Evolutionary conservation across 345 rosid species (phyloP).

Genomic region (Syzygium aromaticum): DNA sequence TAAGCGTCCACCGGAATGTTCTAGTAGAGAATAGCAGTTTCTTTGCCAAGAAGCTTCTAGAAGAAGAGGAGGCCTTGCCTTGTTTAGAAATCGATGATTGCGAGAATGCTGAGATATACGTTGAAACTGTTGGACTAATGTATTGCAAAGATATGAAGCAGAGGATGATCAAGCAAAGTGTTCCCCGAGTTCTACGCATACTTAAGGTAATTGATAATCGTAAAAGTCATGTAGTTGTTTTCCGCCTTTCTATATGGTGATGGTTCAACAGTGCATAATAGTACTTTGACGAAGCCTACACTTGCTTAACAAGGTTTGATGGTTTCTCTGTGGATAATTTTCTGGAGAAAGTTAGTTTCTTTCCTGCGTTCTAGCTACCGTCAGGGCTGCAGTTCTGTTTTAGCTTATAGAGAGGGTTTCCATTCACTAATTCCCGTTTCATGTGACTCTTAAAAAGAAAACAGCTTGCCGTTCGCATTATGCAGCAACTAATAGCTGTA

Average conservation of each 20-base stretch:
- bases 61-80: slow-evolving; percentile 41
- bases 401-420: neutral
- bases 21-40: slow-evolving; percentile 58
- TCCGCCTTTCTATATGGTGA: neutral
- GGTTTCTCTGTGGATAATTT: neutral
- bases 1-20: slow-evolving; percentile 78
- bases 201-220: slow-evolving; percentile 57
- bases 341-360: neutral
- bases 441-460: neutral
- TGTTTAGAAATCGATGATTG: slow-evolving; percentile 79
- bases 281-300: neutral
- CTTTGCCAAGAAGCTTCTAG: slow-evolving; percentile 62
- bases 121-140: slow-evolving; percentile 93
- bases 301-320: neutral
- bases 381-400: neutral
- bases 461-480: neutral
- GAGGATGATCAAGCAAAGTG: slow-evolving; percentile 82
- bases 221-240: neutral
- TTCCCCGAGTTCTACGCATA: slow-evolving; percentile 71
- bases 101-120: slow-evolving; percentile 85
- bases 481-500: neutral
- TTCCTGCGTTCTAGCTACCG: neutral
- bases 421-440: neutral
- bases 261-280: slow-evolving; percentile 2
- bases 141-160: slow-evolving; percentile 97